phyloP scores from a whole-genome alignment of 1,284 basidiomycete species.

The Ganoderma boninense region DNA sequence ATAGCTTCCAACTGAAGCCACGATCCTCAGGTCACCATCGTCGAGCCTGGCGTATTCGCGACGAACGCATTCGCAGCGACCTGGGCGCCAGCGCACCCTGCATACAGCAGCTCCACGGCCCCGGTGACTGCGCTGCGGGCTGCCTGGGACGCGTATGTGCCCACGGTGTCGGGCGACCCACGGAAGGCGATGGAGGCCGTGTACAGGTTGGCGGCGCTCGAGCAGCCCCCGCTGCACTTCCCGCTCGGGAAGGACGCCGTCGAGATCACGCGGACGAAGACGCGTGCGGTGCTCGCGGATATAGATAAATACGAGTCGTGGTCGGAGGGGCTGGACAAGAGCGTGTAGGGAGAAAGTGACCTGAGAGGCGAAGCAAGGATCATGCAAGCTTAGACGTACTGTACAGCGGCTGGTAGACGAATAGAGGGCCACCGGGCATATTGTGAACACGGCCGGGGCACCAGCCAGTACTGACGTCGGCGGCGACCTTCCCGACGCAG shows the following conservation, averaged over 20 bases:
- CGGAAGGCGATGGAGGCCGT: conserved; percentile 17
- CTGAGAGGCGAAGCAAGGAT: too few relatives aligned
- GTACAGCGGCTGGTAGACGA: too few relatives aligned
- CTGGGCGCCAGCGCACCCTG: background rate
- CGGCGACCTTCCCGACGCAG: background rate
- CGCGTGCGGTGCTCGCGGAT: background rate
- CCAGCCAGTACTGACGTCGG: too few relatives aligned
- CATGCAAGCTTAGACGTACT: background rate
- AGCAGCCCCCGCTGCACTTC: conserved; percentile 26
- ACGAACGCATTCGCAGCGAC: too few relatives aligned
- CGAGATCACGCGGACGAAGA: conserved; percentile 11
- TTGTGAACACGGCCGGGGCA: too few relatives aligned
- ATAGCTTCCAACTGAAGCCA: too few relatives aligned
- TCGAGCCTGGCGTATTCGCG: too few relatives aligned
- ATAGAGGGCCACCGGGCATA: too few relatives aligned
- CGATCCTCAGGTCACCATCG: too few relatives aligned
- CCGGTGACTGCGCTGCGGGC: background rate
- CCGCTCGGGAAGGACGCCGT: conserved; percentile 24
- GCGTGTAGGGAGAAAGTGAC: background rate
- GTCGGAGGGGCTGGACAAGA: conserved; percentile 23
- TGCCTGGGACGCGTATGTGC: background rate
- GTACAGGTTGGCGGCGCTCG: conserved; percentile 17
- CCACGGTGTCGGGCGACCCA: conserved; percentile 13
- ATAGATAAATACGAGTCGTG: conserved; percentile 23
- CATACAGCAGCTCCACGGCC: background rate